Percentiles rank a stretch among this genome's conserved stretches.
Conservation (phyloP, 78 protist genomes). For the Dictyostelium purpureum region DNA sequence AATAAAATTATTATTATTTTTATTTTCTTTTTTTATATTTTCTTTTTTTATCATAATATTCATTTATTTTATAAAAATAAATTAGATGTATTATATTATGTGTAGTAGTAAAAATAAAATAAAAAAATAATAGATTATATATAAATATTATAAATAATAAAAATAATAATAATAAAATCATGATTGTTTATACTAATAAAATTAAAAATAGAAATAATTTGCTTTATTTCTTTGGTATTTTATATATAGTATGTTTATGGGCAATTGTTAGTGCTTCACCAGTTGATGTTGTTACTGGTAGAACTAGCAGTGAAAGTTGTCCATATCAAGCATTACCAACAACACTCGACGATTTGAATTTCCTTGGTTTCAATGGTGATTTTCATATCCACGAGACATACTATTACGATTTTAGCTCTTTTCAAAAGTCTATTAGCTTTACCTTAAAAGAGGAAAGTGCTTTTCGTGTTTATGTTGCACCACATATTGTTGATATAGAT, state of each 20-base stretch:
- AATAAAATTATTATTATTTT: too few relatives aligned
- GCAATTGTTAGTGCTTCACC: not conserved
- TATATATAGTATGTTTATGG: slow-evolving; percentile 19
- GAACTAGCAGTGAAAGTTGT: slow-evolving; percentile 20
- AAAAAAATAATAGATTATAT: too few relatives aligned
- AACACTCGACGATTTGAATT: not conserved
- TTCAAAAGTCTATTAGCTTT: slow-evolving; percentile 14
- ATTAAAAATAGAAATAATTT: slow-evolving; percentile 7
- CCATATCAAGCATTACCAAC: slow-evolving; percentile 64
- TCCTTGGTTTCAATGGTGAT: slow-evolving; percentile 46
- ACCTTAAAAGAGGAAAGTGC: not conserved
- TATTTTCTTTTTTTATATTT: too few relatives aligned
- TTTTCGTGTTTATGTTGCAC: slow-evolving; percentile 62
- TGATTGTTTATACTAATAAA: too few relatives aligned
- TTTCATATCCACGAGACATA: slow-evolving; percentile 39
- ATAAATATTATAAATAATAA: too few relatives aligned
- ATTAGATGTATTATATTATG: too few relatives aligned
- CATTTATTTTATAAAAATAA: too few relatives aligned
- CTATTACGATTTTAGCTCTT: slow-evolving; percentile 25
- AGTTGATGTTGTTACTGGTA: not conserved
- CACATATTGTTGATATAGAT: slow-evolving; percentile 52
- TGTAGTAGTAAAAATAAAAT: not conserved
- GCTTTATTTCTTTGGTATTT: slow-evolving; percentile 8
- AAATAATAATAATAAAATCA: too few relatives aligned
- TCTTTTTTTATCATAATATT: too few relatives aligned